These are phyloP conservation scores for Alternaria consortialis DNA, from an alignment of 2,329 filamentous ascomycete genomes.

Conservation along the genomic window DNA sequence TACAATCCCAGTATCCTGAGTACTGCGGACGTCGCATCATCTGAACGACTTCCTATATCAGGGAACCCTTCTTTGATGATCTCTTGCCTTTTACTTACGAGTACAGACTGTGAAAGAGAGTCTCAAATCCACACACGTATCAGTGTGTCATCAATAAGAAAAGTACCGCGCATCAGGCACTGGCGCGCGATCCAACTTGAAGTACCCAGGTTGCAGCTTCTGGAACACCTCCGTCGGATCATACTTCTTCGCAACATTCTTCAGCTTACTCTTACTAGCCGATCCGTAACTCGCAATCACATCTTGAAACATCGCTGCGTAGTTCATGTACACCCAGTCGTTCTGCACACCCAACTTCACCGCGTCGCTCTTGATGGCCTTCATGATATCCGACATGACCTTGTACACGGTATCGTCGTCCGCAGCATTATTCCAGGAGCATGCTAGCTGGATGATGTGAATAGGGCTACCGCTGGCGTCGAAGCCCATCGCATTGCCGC, in stretches of 20 bases:
- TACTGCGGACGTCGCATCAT: no score
- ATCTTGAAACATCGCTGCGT: conserved; percentile 56
- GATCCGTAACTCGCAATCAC: conserved; percentile 54
- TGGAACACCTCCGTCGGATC: conserved; percentile 55
- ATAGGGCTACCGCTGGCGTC: conserved; percentile 25
- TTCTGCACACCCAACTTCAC: conserved; percentile 15
- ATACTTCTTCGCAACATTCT: conserved; percentile 49
- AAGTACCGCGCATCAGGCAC: conserved; percentile 7
- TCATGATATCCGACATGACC: conserved; percentile 18
- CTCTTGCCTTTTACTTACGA: no score
- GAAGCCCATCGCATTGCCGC: conserved; percentile 33
- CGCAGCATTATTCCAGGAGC: conserved; percentile 22
- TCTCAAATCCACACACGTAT: neutral
- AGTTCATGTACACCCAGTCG: conserved; percentile 59
- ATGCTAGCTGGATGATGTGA: conserved; percentile 29
- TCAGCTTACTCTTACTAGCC: conserved; percentile 39
- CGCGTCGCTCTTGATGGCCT: conserved; percentile 19
- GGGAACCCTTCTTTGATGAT: no score
- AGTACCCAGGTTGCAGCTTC: conserved; percentile 54
- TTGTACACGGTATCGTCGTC: conserved; percentile 28
- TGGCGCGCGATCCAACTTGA: conserved; percentile 49
- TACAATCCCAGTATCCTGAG: no score
- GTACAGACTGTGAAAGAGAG: neutral
- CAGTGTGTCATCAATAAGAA: neutral
- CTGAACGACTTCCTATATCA: no score